Evolutionary conservation across 2,329 filamentous ascomycete species (phyloP).

Genomic region (Colletotrichum karsti): DNA sequence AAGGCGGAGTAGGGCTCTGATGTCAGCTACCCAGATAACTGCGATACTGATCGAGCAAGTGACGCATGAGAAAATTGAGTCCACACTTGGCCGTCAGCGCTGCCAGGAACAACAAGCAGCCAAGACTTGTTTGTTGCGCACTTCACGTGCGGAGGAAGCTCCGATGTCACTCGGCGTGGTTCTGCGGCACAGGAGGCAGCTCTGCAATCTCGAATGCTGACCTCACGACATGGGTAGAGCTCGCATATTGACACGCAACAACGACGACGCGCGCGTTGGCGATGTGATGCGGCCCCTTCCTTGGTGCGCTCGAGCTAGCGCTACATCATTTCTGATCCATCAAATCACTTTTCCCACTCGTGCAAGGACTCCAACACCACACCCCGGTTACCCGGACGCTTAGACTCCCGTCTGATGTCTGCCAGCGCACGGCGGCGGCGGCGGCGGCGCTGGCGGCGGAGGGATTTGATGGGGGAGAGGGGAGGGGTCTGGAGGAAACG

Average conservation of each 20-base stretch:
- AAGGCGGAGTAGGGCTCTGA: neutral
- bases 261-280: too few species aligned
- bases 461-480: too few species aligned
- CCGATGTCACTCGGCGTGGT: neutral
- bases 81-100: neutral
- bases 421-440: slow-evolving; percentile 13
- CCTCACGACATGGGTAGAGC: too few species aligned
- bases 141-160: neutral
- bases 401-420: slow-evolving; percentile 5
- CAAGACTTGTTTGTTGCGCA: neutral
- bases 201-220: too few species aligned
- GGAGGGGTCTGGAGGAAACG: neutral
- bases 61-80: neutral
- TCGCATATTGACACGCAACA: too few species aligned
- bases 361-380: neutral
- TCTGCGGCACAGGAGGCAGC: neutral
- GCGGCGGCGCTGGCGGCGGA: too few species aligned
- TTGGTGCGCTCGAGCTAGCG: too few species aligned
- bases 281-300: too few species aligned
- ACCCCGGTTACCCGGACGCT: slow-evolving; percentile 7
- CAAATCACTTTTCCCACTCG: too few species aligned
- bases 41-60: neutral
- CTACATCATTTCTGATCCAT: too few species aligned
- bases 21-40: neutral
- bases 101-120: neutral